A percentile compares a stretch with the other conserved stretches of the same genome.
Conservation (phyloP, 148 eudicot species). For the Amaranthus palmeri region DNA sequence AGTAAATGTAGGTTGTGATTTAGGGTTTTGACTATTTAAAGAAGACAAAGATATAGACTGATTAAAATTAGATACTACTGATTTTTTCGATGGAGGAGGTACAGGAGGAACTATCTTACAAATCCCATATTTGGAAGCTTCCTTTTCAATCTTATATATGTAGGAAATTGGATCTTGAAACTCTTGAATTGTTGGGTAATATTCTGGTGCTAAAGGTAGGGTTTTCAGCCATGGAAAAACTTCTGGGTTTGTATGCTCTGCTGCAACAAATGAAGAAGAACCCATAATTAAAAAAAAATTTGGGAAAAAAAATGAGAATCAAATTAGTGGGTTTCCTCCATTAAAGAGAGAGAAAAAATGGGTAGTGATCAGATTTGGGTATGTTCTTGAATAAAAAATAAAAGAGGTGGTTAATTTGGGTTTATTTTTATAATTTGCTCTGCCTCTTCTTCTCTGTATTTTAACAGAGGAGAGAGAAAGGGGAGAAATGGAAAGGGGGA, state of each 20-base stretch:
- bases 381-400: constrained; percentile 12
- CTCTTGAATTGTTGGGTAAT: constrained; percentile 79
- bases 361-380: constrained; percentile 34
- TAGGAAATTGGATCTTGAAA: constrained; percentile 93
- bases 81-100: constrained; percentile 44
- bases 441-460: constrained; percentile 22
- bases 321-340: constrained; percentile 13
- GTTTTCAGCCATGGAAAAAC: constrained; percentile 82
- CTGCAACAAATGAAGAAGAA: constrained; percentile 20
- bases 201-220: constrained; percentile 93
- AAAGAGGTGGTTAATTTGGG: neutral
- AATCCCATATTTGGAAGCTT: constrained; percentile 81
- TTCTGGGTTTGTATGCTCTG: constrained; percentile 47
- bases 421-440: constrained; percentile 14
- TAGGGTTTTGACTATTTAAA: constrained; percentile 29
- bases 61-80: constrained; percentile 50
- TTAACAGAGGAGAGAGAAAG: constrained; percentile 33
- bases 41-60: constrained; percentile 29
- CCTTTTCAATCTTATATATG: constrained; percentile 85
- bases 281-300: constrained; percentile 12
- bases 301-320: neutral
- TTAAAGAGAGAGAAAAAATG: constrained; percentile 11
- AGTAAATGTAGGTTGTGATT: constrained; percentile 52
- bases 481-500: neutral
- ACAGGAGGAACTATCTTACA: constrained; percentile 96